These are phyloP conservation scores for Cinnamomum chago DNA, from an alignment of 164 flowering plant species.

Conservation along the genomic window DNA sequence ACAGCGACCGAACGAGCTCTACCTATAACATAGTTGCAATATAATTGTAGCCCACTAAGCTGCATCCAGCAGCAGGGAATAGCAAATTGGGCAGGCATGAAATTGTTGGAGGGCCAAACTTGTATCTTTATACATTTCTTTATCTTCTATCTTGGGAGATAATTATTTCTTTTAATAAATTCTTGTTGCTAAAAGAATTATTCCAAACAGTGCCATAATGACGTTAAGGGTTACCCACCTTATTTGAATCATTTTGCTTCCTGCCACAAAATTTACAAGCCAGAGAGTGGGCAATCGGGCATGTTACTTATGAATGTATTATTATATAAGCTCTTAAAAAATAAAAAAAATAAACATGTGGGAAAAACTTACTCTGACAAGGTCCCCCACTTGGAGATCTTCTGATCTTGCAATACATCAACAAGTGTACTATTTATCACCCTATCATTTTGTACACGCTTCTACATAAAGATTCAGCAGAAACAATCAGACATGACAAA, in stretches of 20 bases:
- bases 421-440: slow-evolving; percentile 57
- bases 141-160: too few species aligned
- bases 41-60: background rate
- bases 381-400: slow-evolving; percentile 89
- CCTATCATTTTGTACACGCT: slow-evolving; percentile 86
- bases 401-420: slow-evolving; percentile 75
- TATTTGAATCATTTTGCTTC: background rate
- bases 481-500: background rate
- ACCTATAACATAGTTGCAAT: background rate
- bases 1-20: too few species aligned
- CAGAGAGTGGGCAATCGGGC: background rate
- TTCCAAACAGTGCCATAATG: background rate
- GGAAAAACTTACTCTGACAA: slow-evolving; percentile 63
- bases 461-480: slow-evolving; percentile 38
- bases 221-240: background rate
- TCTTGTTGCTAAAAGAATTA: background rate
- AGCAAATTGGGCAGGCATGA: background rate
- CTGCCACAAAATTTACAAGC: background rate
- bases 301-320: background rate
- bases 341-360: background rate
- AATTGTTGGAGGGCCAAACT: too few species aligned
- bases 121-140: too few species aligned
- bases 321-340: background rate
- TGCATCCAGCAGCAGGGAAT: background rate
- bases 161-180: background rate